Evolutionary conservation across 2,329 filamentous ascomycete genomes (phyloP).

Genomic region (Cryphonectria radicalis): DNA sequence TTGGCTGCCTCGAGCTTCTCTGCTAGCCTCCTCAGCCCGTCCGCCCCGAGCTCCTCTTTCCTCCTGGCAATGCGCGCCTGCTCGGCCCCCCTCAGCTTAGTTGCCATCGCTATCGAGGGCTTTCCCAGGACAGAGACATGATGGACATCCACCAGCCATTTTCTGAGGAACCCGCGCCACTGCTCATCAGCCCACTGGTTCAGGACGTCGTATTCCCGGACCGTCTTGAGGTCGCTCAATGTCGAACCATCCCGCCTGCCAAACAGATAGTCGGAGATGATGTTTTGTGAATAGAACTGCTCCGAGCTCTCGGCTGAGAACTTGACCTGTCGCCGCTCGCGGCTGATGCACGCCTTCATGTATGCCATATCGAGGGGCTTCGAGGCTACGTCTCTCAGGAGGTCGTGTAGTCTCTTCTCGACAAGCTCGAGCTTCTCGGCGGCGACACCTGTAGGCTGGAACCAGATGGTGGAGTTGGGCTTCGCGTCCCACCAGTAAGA

Average conservation of each 20-base stretch:
- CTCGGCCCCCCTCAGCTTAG: slow-evolving; percentile 81
- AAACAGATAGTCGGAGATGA: slow-evolving; percentile 92
- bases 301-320: slow-evolving; percentile 82
- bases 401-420: slow-evolving; percentile 81
- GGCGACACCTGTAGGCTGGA: slow-evolving; percentile 84
- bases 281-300: slow-evolving; percentile 78
- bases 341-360: slow-evolving; percentile 81
- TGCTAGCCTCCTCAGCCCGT: slow-evolving; percentile 76
- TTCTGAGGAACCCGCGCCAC: slow-evolving; percentile 81
- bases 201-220: slow-evolving; percentile 68
- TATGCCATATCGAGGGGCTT: slow-evolving; percentile 90
- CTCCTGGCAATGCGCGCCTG: slow-evolving; percentile 77
- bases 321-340: slow-evolving; percentile 80
- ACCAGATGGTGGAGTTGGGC: slow-evolving; percentile 81
- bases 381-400: slow-evolving; percentile 78
- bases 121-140: slow-evolving; percentile 89
- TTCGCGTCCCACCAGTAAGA: slow-evolving; percentile 79
- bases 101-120: slow-evolving; percentile 78
- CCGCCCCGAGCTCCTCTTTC: slow-evolving; percentile 77
- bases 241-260: slow-evolving; percentile 83
- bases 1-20: slow-evolving; percentile 82
- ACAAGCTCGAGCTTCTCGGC: slow-evolving; percentile 84
- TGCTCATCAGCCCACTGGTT: slow-evolving; percentile 80
- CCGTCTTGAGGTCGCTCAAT: slow-evolving; percentile 60
- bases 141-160: slow-evolving; percentile 83